phyloP scores from a whole-genome alignment of 2,329 filamentous ascomycete genomes.

The Coniochaeta sp. region DNA sequence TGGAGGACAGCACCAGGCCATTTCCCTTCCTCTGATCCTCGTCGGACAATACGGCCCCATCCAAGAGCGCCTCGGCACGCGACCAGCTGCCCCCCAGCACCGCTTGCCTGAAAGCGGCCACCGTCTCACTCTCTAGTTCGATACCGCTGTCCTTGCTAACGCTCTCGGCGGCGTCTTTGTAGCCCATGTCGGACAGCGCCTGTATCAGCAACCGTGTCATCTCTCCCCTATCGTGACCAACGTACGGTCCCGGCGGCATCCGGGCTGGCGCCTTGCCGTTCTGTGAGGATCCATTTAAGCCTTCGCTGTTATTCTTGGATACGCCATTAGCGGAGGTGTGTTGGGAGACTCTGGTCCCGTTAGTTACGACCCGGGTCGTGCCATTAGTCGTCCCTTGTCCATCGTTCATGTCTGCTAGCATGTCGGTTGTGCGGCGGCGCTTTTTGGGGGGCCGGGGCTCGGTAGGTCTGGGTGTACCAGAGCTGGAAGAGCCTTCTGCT shows the following conservation, averaged over 20 bases:
- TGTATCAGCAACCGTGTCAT: conserved; percentile 90
- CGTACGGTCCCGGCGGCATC: conserved; percentile 44
- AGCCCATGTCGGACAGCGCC: conserved; percentile 81
- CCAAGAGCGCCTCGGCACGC: conserved; percentile 76
- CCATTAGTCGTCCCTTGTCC: conserved; percentile 44
- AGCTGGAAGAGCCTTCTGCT: conserved; percentile 8
- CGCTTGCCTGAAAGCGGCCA: conserved; percentile 77
- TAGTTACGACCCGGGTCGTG: conserved; percentile 43
- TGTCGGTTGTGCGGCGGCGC: conserved; percentile 53
- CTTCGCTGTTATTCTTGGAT: conserved; percentile 30
- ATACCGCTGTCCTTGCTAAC: conserved; percentile 79
- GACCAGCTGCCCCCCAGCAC: conserved; percentile 76
- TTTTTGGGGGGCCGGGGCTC: conserved; percentile 38
- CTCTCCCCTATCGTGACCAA: conserved; percentile 85
- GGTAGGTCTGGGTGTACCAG: conserved; percentile 7
- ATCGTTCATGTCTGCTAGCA: conserved; percentile 53
- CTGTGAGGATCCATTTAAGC: conserved; percentile 50
- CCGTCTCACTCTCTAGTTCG: conserved; percentile 77
- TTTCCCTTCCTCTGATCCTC: conserved; percentile 29
- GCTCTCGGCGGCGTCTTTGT: conserved; percentile 65
- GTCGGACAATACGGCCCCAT: conserved; percentile 39
- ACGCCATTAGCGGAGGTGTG: conserved; percentile 41
- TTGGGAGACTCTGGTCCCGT: conserved; percentile 44
- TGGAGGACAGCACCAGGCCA: conserved; percentile 68
- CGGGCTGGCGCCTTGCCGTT: conserved; percentile 20